Base-by-base conservation (phyloP, 2,329 filamentous ascomycete species). In the Xylariaceae sp. region DNA sequence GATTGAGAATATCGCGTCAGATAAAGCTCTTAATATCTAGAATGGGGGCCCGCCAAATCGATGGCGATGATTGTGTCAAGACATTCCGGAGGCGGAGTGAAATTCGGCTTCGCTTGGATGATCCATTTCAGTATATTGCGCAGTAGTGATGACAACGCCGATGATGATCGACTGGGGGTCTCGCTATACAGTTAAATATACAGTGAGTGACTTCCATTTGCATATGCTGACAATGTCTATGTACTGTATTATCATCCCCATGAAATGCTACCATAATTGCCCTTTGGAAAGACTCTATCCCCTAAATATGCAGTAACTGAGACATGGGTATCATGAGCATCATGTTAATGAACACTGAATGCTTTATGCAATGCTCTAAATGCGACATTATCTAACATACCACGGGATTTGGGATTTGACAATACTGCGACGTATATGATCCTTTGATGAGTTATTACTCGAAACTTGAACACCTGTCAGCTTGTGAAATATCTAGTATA, bases 251-350 rank as follows among this genome's bases (percentile, higher is more conserved):
- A 17, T 50, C 47, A 17, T 33, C 33, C 43, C 46, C 48, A 19
- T 51, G 7, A 37, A 28, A 53, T 47, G 17, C 34, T 37, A 26
- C 45, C 39, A 14, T 36, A 23, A 45, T 37, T 48, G 40, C 33
- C 29, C 26, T 29, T 12, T 28, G 26, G n/a, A 53, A 54, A 49
- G 11, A 49, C 37, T 45, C 19, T n/a, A 14, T 44, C 39, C 24
- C 29, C 9, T 11, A 19, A 40, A 53, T 46, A 46, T 40, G 36
- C 40, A 31, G 34, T 36, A 24, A 51, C 23, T 12, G 29, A 34
- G 9, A 58, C 29, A 41, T 26, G 48, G 53, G 47, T 53, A 60
- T 57, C 58, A 53, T 53, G 45, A 53, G 31, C 45, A 51, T 48
- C 31, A 44, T 49, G 50, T 41, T 49, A 40, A 49, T 36, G 41